Evolutionary conservation across 2,329 filamentous ascomycete species (phyloP).

Genomic region (Pseudogymnoascus sp.): DNA sequence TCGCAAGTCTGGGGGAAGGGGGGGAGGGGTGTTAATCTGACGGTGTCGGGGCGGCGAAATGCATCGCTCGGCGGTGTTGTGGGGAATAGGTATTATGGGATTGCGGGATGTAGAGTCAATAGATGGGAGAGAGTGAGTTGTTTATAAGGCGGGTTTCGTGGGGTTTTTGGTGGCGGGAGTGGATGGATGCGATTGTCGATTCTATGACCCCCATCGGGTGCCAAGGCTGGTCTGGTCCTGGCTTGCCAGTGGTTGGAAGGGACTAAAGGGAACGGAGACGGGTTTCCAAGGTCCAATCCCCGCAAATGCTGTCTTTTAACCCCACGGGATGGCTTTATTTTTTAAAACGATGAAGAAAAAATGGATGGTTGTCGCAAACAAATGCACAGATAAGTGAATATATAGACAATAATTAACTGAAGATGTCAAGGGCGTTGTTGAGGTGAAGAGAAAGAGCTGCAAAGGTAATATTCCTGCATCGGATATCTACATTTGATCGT

Average conservation of each 20-base stretch:
- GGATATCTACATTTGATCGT: neutral
- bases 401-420: neutral
- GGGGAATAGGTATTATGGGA: neutral
- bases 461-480: neutral
- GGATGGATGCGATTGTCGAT: slow-evolving; percentile 7
- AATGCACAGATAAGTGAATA: neutral
- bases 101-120: neutral
- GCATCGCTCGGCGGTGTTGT: neutral
- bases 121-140: neutral
- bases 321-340: neutral
- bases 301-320: neutral
- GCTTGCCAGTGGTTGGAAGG: neutral
- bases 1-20: neutral
- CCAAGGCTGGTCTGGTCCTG: neutral
- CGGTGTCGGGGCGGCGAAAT: slow-evolving; percentile 1
- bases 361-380: neutral
- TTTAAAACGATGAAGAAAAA: neutral
- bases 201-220: slow-evolving; percentile 7
- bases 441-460: neutral
- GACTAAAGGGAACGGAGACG: neutral
- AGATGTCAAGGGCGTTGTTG: neutral
- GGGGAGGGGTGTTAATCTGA: neutral
- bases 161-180: slow-evolving; percentile 7
- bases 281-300: neutral
- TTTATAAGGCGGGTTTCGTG: slow-evolving; percentile 9